Evolutionary conservation across 1,284 basidiomycete genomes (phyloP).

Genomic region (Malassezia sympodialis): DNA sequence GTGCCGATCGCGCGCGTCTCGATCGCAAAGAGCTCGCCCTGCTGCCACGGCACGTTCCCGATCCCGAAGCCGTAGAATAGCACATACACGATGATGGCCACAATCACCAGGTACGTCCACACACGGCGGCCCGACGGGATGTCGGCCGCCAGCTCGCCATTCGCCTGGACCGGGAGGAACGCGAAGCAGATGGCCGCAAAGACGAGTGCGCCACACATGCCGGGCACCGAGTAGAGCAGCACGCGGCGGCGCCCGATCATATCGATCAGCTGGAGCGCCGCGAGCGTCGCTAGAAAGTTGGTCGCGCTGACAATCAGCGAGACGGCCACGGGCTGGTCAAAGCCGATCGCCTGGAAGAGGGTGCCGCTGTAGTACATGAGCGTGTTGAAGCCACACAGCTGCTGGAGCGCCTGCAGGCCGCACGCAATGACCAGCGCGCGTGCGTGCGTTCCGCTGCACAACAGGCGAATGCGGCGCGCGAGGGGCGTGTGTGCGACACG

Average conservation of each 20-base stretch:
- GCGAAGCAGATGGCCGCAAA: conserved; percentile 65
- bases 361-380: conserved; percentile 49
- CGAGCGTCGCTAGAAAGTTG: conserved; percentile 64
- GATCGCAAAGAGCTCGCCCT: conserved; percentile 64
- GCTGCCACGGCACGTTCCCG: conserved; percentile 74
- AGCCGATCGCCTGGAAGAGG: conserved; percentile 46
- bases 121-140: conserved; percentile 22
- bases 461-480: conserved; percentile 3
- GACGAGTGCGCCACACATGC: conserved; percentile 63
- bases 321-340: conserved; percentile 44
- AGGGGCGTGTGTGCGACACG: not conserved
- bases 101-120: conserved; percentile 61
- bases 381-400: conserved; percentile 50
- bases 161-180: conserved; percentile 54
- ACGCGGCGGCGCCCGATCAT: conserved; percentile 65
- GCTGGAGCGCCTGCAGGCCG: conserved; percentile 32
- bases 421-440: conserved; percentile 22
- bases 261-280: conserved; percentile 65
- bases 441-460: conserved; percentile 8
- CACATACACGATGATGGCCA: conserved; percentile 69
- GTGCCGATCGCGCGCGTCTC: conserved; percentile 64
- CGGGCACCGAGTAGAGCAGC: conserved; percentile 65
- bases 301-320: conserved; percentile 43
- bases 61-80: conserved; percentile 60
- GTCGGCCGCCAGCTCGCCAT: conserved; percentile 16